Percentiles rank a stretch among this genome's conserved stretches.
These are phyloP conservation scores for Bjerkandera adusta DNA, from an alignment of 1,284 basidiomycete species.

Conservation along the genomic window DNA sequence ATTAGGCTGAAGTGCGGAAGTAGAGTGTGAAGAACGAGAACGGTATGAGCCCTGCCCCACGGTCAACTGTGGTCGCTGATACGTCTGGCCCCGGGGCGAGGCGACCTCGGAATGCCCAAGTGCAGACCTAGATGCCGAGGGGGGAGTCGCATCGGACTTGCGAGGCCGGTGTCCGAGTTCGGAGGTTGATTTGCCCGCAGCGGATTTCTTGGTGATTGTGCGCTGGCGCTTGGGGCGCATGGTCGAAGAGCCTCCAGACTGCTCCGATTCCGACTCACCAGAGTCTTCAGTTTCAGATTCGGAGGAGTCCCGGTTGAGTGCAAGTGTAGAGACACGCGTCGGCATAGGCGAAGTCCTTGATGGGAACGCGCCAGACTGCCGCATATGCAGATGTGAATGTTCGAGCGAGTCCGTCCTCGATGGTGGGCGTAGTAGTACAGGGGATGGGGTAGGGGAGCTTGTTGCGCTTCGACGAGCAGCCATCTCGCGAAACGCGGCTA, in stretches of 20 bases:
- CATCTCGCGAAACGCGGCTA: constrained; percentile 75
- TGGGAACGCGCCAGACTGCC: too few relatives aligned
- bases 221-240: constrained; percentile 32
- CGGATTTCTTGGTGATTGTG: constrained; percentile 31
- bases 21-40: constrained; percentile 33
- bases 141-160: constrained; percentile 12
- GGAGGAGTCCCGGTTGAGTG: constrained; percentile 14
- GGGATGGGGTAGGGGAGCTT: constrained; percentile 57
- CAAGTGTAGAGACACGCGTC: constrained; percentile 18
- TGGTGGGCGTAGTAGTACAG: constrained; percentile 41
- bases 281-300: constrained; percentile 33
- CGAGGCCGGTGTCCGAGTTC: constrained; percentile 30
- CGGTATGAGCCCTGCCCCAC: constrained; percentile 21
- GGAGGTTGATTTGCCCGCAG: constrained; percentile 21
- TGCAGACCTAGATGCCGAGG: constrained; percentile 18
- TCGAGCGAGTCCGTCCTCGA: constrained; percentile 20
- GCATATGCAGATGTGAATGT: constrained; percentile 13
- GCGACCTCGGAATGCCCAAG: constrained; percentile 17
- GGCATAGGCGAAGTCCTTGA: too few relatives aligned
- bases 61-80: constrained; percentile 5
- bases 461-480: constrained; percentile 63
- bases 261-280: constrained; percentile 21
- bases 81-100: constrained; percentile 14
- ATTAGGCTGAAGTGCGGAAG: constrained; percentile 38
- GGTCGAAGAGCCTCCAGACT: constrained; percentile 36